Evolutionary conservation across 495 filamentous ascomycete genomes (phyloP), one percentile per base, ranked within the genome.

Genomic region (Hyaloscypha hepaticicola): DNA sequence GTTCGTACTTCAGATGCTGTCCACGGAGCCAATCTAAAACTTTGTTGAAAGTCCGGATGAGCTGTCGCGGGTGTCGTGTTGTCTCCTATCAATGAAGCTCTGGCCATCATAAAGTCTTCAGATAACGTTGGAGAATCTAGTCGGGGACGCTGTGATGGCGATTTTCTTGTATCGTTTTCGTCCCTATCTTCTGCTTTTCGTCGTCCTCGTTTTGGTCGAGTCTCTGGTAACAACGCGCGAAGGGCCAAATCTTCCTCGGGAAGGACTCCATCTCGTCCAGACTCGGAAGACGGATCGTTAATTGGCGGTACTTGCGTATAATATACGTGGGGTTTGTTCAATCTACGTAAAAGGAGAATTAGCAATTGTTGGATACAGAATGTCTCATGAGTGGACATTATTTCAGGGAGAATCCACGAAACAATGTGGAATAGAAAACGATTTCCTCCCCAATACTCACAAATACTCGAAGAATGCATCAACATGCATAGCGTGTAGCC

Each of bases 401-500:
- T n/a, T n/a, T n/a, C n/a, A n/a, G n/a, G n/a, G n/a, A n/a, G n/a
- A n/a, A n/a, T n/a, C n/a, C n/a, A n/a, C n/a, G n/a, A n/a, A n/a
- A n/a, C n/a, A n/a, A n/a, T n/a, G n/a, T n/a, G n/a, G n/a, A n/a
- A n/a, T n/a, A n/a, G n/a, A n/a, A n/a, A n/a, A n/a, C n/a, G n/a
- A n/a, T n/a, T n/a, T n/a, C n/a, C n/a, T n/a, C n/a, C n/a, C n/a
- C n/a, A n/a, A n/a, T n/a, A n/a, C n/a, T n/a, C n/a, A n/a, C n/a
- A 95, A 84, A 72, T 91, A 97, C 70, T 96, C 92, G 73, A 97
- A 97, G 73, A 97, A 99, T 21, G 93, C 90, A 80, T 97, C 93
- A 24, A 99, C 85, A 72, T 97, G 95, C 91, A 96, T 96, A 0
- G 95, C 94, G 71, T 91, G 92, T 91, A 99, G 95, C 95, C 95